A percentile compares a stretch with the other conserved stretches of the same genome.
These are phyloP conservation scores for Cryphonectria radicalis DNA, from an alignment of 2,329 filamentous ascomycete species.

Conservation along the genomic window DNA sequence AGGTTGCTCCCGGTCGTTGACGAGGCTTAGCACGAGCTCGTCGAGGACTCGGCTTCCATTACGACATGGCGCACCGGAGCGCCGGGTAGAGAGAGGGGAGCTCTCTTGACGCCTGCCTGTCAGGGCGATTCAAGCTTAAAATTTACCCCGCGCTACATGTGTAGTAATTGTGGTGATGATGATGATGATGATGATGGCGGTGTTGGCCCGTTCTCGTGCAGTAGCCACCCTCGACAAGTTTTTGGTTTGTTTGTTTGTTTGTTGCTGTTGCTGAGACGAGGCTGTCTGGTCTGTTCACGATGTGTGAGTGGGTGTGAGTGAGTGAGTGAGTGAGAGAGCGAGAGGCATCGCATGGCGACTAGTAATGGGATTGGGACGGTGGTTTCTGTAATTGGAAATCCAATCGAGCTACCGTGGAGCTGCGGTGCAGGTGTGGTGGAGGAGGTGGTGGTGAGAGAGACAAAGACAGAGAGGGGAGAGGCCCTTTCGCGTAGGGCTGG, in stretches of 20 bases:
- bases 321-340: too few species aligned
- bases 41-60: background rate
- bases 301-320: too few species aligned
- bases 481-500: conserved; percentile 7
- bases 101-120: background rate
- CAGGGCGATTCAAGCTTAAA: background rate
- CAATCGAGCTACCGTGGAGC: background rate
- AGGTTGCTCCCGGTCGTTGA: background rate
- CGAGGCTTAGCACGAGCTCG: background rate
- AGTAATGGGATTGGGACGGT: background rate
- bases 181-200: background rate
- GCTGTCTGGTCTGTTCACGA: too few species aligned
- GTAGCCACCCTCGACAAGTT: background rate
- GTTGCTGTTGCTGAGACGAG: background rate
- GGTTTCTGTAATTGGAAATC: background rate
- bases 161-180: background rate
- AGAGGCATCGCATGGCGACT: background rate
- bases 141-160: conserved; percentile 3
- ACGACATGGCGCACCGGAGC: conserved; percentile 3
- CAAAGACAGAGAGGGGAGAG: background rate
- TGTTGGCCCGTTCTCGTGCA: background rate
- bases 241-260: background rate
- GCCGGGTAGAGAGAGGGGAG: conserved; percentile 4
- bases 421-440: background rate
- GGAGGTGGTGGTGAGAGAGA: background rate